Evolutionary conservation across 2,329 filamentous ascomycete genomes (phyloP).

Genomic region (Fusarium sterilihyphosum): DNA sequence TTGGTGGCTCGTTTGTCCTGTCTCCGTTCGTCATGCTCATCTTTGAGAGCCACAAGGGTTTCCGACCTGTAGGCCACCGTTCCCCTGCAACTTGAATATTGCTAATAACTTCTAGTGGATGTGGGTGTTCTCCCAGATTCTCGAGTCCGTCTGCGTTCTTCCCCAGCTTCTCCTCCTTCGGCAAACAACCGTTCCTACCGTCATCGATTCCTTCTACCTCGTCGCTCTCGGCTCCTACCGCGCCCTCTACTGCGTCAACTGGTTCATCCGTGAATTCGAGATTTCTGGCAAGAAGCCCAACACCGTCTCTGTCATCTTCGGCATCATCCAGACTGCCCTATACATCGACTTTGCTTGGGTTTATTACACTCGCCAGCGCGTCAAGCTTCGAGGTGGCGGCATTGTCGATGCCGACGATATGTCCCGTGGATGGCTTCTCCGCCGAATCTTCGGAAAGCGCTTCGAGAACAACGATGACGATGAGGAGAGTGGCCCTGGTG

Average conservation of each 20-base stretch:
- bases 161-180: slow-evolving; percentile 91
- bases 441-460: slow-evolving; percentile 75
- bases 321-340: slow-evolving; percentile 86
- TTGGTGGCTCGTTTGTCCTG: slow-evolving; percentile 71
- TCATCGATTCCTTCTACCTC: slow-evolving; percentile 97
- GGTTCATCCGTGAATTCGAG: slow-evolving; percentile 77
- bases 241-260: slow-evolving; percentile 89
- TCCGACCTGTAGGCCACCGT: slow-evolving; percentile 58
- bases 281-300: slow-evolving; percentile 69
- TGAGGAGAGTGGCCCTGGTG: slow-evolving; percentile 67
- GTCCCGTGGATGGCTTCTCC: slow-evolving; percentile 84
- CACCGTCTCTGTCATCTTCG: slow-evolving; percentile 82
- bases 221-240: slow-evolving; percentile 88
- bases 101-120: slow-evolving; percentile 65
- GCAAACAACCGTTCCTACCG: slow-evolving; percentile 94
- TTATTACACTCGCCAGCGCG: slow-evolving; percentile 90
- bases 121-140: slow-evolving; percentile 89
- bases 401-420: slow-evolving; percentile 92
- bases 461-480: slow-evolving; percentile 61
- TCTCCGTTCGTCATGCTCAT: slow-evolving; percentile 79
- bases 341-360: slow-evolving; percentile 98
- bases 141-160: slow-evolving; percentile 90
- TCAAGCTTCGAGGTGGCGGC: slow-evolving; percentile 88
- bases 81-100: neutral
- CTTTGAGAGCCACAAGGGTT: slow-evolving; percentile 64